Percentiles rank a stretch among this genome's conserved stretches.
Conservation (phyloP, 495 filamentous ascomycete genomes). For the Bryoglossum gracile region DNA sequence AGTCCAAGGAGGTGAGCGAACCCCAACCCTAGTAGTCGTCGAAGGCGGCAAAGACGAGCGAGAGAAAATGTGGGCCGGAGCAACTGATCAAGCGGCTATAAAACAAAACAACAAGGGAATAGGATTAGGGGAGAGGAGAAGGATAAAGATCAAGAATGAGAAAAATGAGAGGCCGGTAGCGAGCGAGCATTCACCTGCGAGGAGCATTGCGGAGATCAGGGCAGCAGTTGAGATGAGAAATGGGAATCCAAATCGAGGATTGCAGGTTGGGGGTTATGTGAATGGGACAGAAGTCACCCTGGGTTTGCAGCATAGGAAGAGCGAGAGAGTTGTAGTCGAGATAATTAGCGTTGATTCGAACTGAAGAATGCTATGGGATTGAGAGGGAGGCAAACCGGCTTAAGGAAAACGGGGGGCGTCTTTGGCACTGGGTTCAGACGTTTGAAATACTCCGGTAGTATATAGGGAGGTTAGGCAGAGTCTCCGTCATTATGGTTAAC, state of each 20-base stretch:
- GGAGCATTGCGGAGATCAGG: conserved; percentile 18
- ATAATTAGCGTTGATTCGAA: conserved; percentile 15
- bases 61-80: conserved; percentile 13
- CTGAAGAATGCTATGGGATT: not conserved
- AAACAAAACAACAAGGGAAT: too few species aligned
- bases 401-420: not conserved
- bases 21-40: conserved; percentile 23
- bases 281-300: conserved; percentile 14
- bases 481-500: too few species aligned
- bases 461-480: not conserved
- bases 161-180: not conserved
- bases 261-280: conserved; percentile 28
- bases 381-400: not conserved
- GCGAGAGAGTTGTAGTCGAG: conserved; percentile 42
- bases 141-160: too few species aligned
- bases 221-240: conserved; percentile 25
- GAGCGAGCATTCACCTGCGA: not conserved
- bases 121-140: too few species aligned
- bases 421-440: not conserved
- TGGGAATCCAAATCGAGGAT: conserved; percentile 1
- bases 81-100: too few species aligned
- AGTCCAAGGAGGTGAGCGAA: conserved; percentile 14
- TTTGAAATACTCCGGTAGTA: conserved; percentile 10
- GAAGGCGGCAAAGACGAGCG: conserved; percentile 6
- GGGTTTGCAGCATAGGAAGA: conserved; percentile 34